phyloP scores from a whole-genome alignment of 1,284 basidiomycete species.

The Salmacisia buchloeana region DNA sequence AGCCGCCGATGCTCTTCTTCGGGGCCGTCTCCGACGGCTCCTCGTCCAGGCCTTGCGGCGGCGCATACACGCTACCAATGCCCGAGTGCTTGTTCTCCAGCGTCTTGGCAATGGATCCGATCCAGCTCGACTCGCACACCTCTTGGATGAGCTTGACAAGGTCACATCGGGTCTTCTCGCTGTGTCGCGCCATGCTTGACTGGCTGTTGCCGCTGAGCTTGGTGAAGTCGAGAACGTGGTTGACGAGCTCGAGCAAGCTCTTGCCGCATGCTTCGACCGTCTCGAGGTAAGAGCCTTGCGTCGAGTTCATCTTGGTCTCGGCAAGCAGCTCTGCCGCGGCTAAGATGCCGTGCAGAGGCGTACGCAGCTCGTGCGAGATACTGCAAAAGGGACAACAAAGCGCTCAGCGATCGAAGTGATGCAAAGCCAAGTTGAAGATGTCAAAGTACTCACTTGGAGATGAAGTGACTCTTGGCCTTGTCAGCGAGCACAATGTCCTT shows the following conservation, averaged over 20 bases:
- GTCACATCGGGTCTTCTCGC: slow-evolving; percentile 54
- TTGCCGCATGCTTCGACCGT: slow-evolving; percentile 57
- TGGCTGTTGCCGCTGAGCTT: slow-evolving; percentile 75
- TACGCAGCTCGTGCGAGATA: slow-evolving; percentile 75
- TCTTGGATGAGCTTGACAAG: slow-evolving; percentile 86
- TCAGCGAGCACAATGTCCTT: slow-evolving; percentile 88
- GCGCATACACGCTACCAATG: slow-evolving; percentile 88
- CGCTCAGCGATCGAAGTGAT: slow-evolving; percentile 21
- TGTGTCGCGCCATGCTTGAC: slow-evolving; percentile 42
- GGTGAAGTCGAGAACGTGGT: slow-evolving; percentile 93
- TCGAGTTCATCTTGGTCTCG: slow-evolving; percentile 73
- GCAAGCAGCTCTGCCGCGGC: slow-evolving; percentile 81
- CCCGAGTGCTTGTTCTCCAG: slow-evolving; percentile 54
- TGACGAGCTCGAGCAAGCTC: slow-evolving; percentile 63
- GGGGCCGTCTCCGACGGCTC: background rate
- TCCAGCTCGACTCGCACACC: slow-evolving; percentile 90
- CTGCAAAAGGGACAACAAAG: slow-evolving; percentile 52
- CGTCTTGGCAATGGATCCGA: slow-evolving; percentile 76
- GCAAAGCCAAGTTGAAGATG: background rate
- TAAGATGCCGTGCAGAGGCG: slow-evolving; percentile 59
- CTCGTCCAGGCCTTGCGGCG: slow-evolving; percentile 45
- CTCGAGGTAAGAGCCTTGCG: slow-evolving; percentile 79
- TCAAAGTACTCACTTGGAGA: slow-evolving; percentile 60
- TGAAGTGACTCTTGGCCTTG: slow-evolving; percentile 79
- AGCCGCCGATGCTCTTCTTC: slow-evolving; percentile 14